Conservation (phyloP, 495 filamentous ascomycete species). For the Penicillium flavigenum region DNA sequence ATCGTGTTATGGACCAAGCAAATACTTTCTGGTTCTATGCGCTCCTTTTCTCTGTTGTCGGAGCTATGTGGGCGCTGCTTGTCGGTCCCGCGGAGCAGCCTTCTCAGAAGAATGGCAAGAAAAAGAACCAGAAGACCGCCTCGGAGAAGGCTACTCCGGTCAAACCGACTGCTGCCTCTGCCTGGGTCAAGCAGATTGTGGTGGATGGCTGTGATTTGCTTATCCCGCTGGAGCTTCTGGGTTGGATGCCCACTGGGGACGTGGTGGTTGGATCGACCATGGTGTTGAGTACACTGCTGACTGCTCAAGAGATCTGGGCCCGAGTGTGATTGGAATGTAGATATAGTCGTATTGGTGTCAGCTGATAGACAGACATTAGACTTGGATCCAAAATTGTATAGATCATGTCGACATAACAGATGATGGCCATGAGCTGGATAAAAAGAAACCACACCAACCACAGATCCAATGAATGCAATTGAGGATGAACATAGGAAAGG, state of each 20-base stretch:
- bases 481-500: slow-evolving; percentile 27
- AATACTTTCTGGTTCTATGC: slow-evolving; percentile 67
- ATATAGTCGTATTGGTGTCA: not conserved
- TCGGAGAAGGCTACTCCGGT: slow-evolving; percentile 11
- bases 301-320: slow-evolving; percentile 56
- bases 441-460: not conserved
- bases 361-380: slow-evolving; percentile 5
- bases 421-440: not conserved
- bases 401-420: not conserved
- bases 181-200: slow-evolving; percentile 38
- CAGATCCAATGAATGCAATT: not conserved
- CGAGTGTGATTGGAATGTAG: slow-evolving; percentile 13
- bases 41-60: slow-evolving; percentile 39
- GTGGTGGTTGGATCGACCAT: slow-evolving; percentile 51
- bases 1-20: slow-evolving; percentile 46
- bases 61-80: slow-evolving; percentile 26
- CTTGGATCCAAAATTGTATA: not conserved
- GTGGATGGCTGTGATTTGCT: slow-evolving; percentile 58
- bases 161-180: not conserved
- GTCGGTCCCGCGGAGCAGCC: slow-evolving; percentile 13
- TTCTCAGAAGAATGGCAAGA: slow-evolving; percentile 7
- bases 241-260: slow-evolving; percentile 51
- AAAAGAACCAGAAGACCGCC: slow-evolving; percentile 16
- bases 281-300: slow-evolving; percentile 58
- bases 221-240: slow-evolving; percentile 53